Base-by-base conservation (phyloP, 2,329 filamentous ascomycete species). In the Epichloe gansuensis region DNA sequence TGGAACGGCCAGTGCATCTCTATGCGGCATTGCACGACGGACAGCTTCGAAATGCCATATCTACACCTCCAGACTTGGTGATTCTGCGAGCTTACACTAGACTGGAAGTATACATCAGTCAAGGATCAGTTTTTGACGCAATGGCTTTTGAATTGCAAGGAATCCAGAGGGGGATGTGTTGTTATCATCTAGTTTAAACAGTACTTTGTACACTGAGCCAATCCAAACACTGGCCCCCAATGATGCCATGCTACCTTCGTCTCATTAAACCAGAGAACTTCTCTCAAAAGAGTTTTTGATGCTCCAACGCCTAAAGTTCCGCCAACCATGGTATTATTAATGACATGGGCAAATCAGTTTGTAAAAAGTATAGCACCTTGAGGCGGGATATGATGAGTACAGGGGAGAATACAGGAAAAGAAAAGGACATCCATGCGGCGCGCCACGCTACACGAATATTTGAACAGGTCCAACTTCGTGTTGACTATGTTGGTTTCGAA, bases 301-400 rank as follows among this genome's bases (percentile, higher is more conserved):
- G 72, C 73, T 74, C 72, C 66, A 75, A 76, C 73, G 73, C 73
- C 73, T 63, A 61, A 43, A 46, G 48, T 67, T 69, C 69, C 71
- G 66, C 69, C 69, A 66, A 67, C 66, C 72, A 69, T 68, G 66
- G 64, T 68, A 71, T 69, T 69, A 72, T 69, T 69, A 72, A 69
- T 66, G 66, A 73, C 68, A 72, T 69, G 62, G 64, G 67, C 65
- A 69, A 69, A 72, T 67, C 70, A 64, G 23, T 47, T 51, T 48
- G 65, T 61, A 64, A 63, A 62, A 65, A 60, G 59, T 57, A 62
- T 58, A 63, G 60, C 60, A 65, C 43, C 60, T 62, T 60, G 61
- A 65, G 65, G 65, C 65, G 67, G 64, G 60, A 66, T 77, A 75
- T 74, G 71, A 75, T 74, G 71, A 73, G 71, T 78, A 79, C 76